Base-by-base conservation (phyloP, 805 yeast genomes). In the Pichia californica region DNA sequence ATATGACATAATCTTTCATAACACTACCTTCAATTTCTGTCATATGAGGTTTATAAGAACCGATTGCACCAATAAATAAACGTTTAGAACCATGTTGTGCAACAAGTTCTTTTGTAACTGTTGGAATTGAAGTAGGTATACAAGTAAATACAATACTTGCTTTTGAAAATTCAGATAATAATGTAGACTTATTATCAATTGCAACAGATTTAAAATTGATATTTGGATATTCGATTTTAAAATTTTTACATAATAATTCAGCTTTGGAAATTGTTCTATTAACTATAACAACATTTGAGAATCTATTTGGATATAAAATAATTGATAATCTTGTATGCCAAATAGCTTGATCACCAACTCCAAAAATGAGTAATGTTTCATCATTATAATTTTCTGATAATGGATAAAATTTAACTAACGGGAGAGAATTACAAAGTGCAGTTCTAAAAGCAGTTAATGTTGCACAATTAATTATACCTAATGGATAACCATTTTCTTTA, bases 41-140 rank as follows among this genome's bases (percentile, higher is more conserved):
- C 87, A 81, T 79, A 47, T 73, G 71, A 13, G 85, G 85, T 56
- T 78, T 77, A 56, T 79, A 81, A 16, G 83, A 76, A 1, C 88
- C 88, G 52, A 81, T 80, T 27, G 79, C 61, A 14, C 80, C 73
- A 36, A 81, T 70, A 56, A 70, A 81, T 27, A 67, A 59, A 16
- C 52, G 55, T 1, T 43, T 44, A 11, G 26, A 54, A 15, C 46
- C 25, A 45, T 56, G n/a, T n/a, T n/a, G n/a, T n/a, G n/a, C 54
- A 50, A 76, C 39, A 31, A 58, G 56, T 43, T 56, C 46, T 11
- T 57, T 55, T 5, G 51, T 41, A 41, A 81, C 70, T 1, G 68
- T 57, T 5, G 83, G 76, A 10, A 56, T 61, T 0, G 76, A 71
- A 3, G 81, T 64, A 4, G 87, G 87, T 8, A 77, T 59, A 53